These are phyloP conservation scores for Pythium oligandrum DNA, from an alignment of 352 stramenopile genomes.

Conservation along the genomic window DNA sequence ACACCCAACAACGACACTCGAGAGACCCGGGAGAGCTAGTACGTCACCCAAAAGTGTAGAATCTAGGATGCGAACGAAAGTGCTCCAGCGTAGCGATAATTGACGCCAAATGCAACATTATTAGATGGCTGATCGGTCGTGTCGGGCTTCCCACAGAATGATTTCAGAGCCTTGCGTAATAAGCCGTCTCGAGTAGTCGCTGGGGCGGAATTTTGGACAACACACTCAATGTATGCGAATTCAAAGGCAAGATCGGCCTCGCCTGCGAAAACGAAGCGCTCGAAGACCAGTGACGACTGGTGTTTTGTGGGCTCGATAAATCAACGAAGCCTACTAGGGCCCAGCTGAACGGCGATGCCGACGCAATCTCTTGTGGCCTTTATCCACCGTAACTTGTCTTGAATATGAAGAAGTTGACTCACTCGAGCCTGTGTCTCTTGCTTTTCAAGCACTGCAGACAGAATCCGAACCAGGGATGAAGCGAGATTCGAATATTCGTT, in stretches of 20 bases:
- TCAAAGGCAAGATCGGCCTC: slow-evolving; percentile 23
- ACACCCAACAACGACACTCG: slow-evolving; percentile 7
- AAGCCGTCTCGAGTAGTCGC: too few relatives aligned
- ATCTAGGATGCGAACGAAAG: not conserved
- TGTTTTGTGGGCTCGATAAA: slow-evolving; percentile 14
- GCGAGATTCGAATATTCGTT: too few relatives aligned
- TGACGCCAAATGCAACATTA: slow-evolving; percentile 13
- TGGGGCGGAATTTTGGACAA: not conserved
- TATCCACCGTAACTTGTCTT: slow-evolving; percentile 10
- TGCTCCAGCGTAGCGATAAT: slow-evolving; percentile 12
- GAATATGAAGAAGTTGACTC: not conserved
- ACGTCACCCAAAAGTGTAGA: not conserved
- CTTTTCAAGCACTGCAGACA: too few relatives aligned
- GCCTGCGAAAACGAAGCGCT: slow-evolving; percentile 17
- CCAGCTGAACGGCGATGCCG: slow-evolving; percentile 1
- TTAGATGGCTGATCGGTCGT: too few relatives aligned
- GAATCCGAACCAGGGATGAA: too few relatives aligned
- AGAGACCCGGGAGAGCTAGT: slow-evolving; percentile 3
- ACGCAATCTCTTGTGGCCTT: slow-evolving; percentile 15
- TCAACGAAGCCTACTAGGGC: slow-evolving; percentile 9
- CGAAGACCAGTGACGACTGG: slow-evolving; percentile 1
- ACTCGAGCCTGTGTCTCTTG: too few relatives aligned
- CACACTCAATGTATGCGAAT: slow-evolving; percentile 16
- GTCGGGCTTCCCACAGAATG: too few relatives aligned
- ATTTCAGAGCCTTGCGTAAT: too few relatives aligned